These are phyloP conservation scores for Astragalus glycyphyllos DNA, from an alignment of 306 rosid species.

Conservation along the genomic window DNA sequence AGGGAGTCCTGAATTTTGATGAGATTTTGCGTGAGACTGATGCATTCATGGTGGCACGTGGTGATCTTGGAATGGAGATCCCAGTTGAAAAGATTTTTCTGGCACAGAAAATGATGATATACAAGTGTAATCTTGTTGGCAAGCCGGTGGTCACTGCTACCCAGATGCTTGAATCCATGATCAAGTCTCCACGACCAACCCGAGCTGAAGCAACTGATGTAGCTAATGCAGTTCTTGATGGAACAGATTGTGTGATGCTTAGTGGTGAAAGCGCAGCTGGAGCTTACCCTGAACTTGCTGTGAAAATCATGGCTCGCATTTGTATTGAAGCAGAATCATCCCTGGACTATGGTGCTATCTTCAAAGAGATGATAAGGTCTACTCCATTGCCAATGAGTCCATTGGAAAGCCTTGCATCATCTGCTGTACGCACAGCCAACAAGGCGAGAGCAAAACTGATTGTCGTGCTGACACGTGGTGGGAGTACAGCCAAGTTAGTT, in stretches of 20 bases:
- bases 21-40: conserved; percentile 96
- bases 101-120: conserved; percentile 98
- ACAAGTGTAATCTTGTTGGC: conserved; percentile 93
- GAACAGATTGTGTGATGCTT: conserved; percentile 97
- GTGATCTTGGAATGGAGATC: conserved; percentile 99
- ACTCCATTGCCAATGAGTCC: conserved; percentile 99
- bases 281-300: conserved; percentile 90
- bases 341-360: conserved; percentile 85
- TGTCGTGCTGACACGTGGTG: conserved; percentile 91
- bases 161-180: conserved; percentile 98
- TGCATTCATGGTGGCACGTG: conserved; percentile 98
- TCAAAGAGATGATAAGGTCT: conserved; percentile 93
- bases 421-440: conserved; percentile 92
- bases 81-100: conserved; percentile 96
- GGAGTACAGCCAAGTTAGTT: conserved; percentile 85
- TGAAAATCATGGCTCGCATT: conserved; percentile 90
- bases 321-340: conserved; percentile 96
- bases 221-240: conserved; percentile 94
- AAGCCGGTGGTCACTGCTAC: conserved; percentile 98
- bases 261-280: conserved; percentile 99
- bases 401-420: conserved; percentile 96
- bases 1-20: conserved; percentile 95
- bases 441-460: conserved; percentile 91
- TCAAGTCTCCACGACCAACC: conserved; percentile 94
- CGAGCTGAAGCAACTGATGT: conserved; percentile 98